phyloP scores from a whole-genome alignment of 1,284 basidiomycete species.

The Baeospora myosura region DNA sequence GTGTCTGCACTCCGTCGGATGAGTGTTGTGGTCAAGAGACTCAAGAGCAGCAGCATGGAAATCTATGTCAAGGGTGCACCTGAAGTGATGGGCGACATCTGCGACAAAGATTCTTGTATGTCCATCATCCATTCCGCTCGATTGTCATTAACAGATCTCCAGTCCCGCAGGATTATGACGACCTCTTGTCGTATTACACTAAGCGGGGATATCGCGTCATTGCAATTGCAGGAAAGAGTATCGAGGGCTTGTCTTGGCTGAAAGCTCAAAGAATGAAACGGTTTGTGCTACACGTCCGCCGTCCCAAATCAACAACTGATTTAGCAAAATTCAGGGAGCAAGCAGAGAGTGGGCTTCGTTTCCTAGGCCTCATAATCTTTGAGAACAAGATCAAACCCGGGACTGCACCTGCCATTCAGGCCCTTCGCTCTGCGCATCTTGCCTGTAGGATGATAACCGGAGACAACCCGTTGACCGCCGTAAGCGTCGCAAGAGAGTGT shows the following conservation, averaged over 20 bases:
- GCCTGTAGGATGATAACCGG: slow-evolving; percentile 98
- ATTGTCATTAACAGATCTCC: slow-evolving; percentile 7
- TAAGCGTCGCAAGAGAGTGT: slow-evolving; percentile 95
- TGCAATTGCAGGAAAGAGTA: slow-evolving; percentile 93
- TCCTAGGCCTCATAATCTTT: slow-evolving; percentile 95
- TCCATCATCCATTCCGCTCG: slow-evolving; percentile 14
- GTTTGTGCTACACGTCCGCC: slow-evolving; percentile 27
- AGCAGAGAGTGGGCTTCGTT: slow-evolving; percentile 86
- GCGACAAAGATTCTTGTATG: slow-evolving; percentile 81
- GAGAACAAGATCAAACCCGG: slow-evolving; percentile 98
- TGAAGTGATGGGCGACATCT: slow-evolving; percentile 96
- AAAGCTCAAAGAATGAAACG: slow-evolving; percentile 96
- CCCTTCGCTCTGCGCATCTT: slow-evolving; percentile 83
- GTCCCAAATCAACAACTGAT: slow-evolving; percentile 9
- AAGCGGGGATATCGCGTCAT: slow-evolving; percentile 97
- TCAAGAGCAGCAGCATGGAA: slow-evolving; percentile 94
- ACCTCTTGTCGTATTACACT: slow-evolving; percentile 95
- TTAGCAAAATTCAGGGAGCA: slow-evolving; percentile 69
- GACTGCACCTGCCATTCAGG: slow-evolving; percentile 87
- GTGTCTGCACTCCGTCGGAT: slow-evolving; percentile 89
- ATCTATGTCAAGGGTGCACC: slow-evolving; percentile 98
- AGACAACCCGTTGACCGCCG: slow-evolving; percentile 94
- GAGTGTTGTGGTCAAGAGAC: slow-evolving; percentile 95
- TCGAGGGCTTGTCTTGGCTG: slow-evolving; percentile 92
- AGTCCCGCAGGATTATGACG: slow-evolving; percentile 97